Base-by-base conservation (phyloP, 2,329 filamentous ascomycete genomes). In the Colletotrichum melonis region DNA sequence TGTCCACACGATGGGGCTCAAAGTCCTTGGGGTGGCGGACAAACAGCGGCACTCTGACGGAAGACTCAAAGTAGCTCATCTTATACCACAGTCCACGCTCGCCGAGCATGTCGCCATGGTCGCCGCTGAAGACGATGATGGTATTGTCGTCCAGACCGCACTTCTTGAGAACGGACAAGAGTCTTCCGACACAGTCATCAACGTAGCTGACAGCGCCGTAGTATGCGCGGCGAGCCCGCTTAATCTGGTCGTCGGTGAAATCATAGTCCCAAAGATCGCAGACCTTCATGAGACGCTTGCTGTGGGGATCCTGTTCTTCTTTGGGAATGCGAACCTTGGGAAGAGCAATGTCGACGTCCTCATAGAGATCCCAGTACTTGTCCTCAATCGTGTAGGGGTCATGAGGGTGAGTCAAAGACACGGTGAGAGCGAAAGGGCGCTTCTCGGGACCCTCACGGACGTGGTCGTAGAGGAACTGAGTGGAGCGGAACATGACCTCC, bases 1-100 rank as follows among this genome's bases (percentile, higher is more conserved):
- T 88, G 22, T 89, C 88, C 32, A 98, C 93, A 42, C 91, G 92
- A 85, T 92, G 94, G 38, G 95, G 92, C 16, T 87, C 81, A 82
- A 96, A 97, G 74, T 88, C 89, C 78, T 91, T 88, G 30, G 95
- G 95, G 78, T 95, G 91, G 82, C 95, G 92, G 81, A 98, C 89
- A 76, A 98, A 87, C 80, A 98, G 92, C 1, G 95, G 95, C 26
- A 98, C 95, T 32, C 95, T 93, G 58, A 95, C 94, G 14, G 95
- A 97, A 54, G 92, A 92, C 88, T 98, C 95, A 79, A 95, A 98
- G 89, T 97, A 98, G 80, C 91, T 95, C 95, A 98, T 98, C 88
- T 98, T 98, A 87, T 98, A 95, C 95, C 95, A 98, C 59, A 98
- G 86, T 6, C 94, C 93, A 66, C 95, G 92, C 86, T 98, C 95